Evolutionary conservation across 2,329 filamentous ascomycete genomes (phyloP).

Genomic region (Fusarium sp.): DNA sequence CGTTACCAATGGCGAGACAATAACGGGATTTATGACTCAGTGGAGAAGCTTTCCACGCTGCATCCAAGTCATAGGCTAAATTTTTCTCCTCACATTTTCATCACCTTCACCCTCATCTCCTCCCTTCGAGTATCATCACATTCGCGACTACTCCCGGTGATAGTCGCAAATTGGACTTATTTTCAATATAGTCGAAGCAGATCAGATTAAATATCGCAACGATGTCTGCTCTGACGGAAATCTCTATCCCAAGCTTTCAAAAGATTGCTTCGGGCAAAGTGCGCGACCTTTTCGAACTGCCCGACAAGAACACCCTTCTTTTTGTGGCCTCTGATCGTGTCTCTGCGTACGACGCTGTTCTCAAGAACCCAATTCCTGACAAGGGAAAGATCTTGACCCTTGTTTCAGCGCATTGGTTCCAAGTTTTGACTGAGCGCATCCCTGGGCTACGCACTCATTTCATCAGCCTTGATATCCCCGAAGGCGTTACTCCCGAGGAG

Average conservation of each 20-base stretch:
- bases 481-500: slow-evolving; percentile 59
- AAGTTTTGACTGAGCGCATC: slow-evolving; percentile 59
- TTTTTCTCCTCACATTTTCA: slow-evolving; percentile 42
- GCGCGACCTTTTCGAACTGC: slow-evolving; percentile 82
- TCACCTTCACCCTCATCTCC: slow-evolving; percentile 32
- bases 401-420: slow-evolving; percentile 67
- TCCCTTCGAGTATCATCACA: slow-evolving; percentile 19
- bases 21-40: slow-evolving; percentile 34
- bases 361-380: slow-evolving; percentile 68
- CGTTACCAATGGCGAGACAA: slow-evolving; percentile 13
- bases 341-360: slow-evolving; percentile 87
- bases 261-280: slow-evolving; percentile 72
- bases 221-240: slow-evolving; percentile 39
- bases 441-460: slow-evolving; percentile 67
- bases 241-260: slow-evolving; percentile 51
- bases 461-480: slow-evolving; percentile 59
- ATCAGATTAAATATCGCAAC: not conserved
- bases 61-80: slow-evolving; percentile 38
- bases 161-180: not conserved
- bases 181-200: not conserved
- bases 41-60: slow-evolving; percentile 39
- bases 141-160: not conserved
- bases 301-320: slow-evolving; percentile 75
- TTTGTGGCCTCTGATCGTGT: slow-evolving; percentile 92
- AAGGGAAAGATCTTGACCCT: slow-evolving; percentile 67